Percentiles rank a stretch among this genome's conserved stretches.
These are phyloP conservation scores for Pseudopithomyces chartarum DNA, from an alignment of 2,329 filamentous ascomycete genomes.

Conservation along the genomic window DNA sequence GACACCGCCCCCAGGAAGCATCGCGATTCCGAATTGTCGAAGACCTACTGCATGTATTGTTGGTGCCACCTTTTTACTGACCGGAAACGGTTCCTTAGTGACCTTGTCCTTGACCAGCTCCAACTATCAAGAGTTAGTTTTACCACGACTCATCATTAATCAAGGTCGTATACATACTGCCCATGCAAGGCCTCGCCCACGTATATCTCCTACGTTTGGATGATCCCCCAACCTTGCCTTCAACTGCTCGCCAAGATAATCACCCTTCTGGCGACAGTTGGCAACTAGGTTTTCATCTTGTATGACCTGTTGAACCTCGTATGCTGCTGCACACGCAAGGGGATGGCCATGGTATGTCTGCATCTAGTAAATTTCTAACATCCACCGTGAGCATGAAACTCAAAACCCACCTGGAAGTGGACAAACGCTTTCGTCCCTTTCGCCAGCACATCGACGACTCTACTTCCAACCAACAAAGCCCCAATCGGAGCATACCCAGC, in stretches of 20 bases:
- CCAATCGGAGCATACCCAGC: constrained; percentile 67
- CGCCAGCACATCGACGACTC: constrained; percentile 51
- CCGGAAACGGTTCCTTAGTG: constrained; percentile 57
- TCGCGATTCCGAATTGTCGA: not conserved
- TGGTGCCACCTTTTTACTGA: not conserved
- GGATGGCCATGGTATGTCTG: constrained; percentile 68
- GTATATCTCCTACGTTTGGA: constrained; percentile 61
- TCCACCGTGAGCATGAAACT: not conserved
- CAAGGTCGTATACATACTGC: constrained; percentile 27
- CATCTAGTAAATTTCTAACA: not conserved
- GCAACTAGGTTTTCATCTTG: constrained; percentile 41
- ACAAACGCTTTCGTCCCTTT: constrained; percentile 53
- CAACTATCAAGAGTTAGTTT: constrained; percentile 24
- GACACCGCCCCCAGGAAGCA: constrained; percentile 5
- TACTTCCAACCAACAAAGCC: constrained; percentile 58
- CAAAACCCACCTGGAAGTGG: constrained; percentile 36
- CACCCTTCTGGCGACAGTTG: constrained; percentile 63
- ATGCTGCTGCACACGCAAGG: constrained; percentile 62
- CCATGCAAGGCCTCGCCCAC: constrained; percentile 64
- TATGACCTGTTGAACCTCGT: constrained; percentile 66
- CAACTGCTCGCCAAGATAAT: constrained; percentile 51
- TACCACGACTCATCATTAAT: not conserved
- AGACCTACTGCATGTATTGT: not conserved
- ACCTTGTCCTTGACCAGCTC: constrained; percentile 61
- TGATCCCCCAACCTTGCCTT: constrained; percentile 48